Evolutionary conservation across 441 rosid species (phyloP).

Genomic region (Brassica balearica): DNA sequence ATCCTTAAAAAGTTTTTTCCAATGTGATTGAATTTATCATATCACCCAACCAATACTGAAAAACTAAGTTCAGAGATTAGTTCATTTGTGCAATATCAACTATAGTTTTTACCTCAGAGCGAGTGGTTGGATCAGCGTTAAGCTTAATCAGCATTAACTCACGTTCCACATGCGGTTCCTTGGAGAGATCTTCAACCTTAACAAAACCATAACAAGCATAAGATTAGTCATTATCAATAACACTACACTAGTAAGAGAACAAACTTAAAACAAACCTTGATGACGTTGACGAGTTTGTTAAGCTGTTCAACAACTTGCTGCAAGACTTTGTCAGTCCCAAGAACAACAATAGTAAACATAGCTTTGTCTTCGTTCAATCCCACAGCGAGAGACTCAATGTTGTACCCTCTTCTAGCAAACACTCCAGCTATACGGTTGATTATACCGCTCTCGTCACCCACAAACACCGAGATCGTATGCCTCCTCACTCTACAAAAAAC

Average conservation of each 20-base stretch:
- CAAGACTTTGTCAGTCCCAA: slow-evolving; percentile 73
- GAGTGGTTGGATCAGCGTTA: slow-evolving; percentile 59
- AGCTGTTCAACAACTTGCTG: slow-evolving; percentile 86
- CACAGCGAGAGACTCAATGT: slow-evolving; percentile 91
- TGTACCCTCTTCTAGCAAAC: slow-evolving; percentile 88
- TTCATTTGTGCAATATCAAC: slow-evolving; percentile 1
- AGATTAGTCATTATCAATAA: slow-evolving; percentile 22
- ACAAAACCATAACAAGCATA: slow-evolving; percentile 30
- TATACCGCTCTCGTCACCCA: slow-evolving; percentile 93
- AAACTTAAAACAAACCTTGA: slow-evolving; percentile 56
- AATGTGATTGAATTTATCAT: slow-evolving; percentile 21
- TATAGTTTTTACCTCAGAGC: slow-evolving; percentile 64
- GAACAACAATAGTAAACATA: slow-evolving; percentile 81
- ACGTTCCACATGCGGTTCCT: slow-evolving; percentile 93
- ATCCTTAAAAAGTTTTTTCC: not conserved
- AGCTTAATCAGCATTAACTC: slow-evolving; percentile 91
- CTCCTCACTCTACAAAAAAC: slow-evolving; percentile 57
- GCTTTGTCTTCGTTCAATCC: slow-evolving; percentile 90
- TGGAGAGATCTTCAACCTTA: slow-evolving; percentile 90
- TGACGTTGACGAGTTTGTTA: slow-evolving; percentile 85
- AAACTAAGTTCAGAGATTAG: not conserved
- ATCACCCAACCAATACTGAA: slow-evolving; percentile 21
- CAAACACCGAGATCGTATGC: slow-evolving; percentile 83
- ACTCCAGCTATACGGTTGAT: slow-evolving; percentile 92
- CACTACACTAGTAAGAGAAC: not conserved